A percentile compares a stretch with the other conserved stretches of the same genome.
Evolutionary conservation across 2,329 filamentous ascomycete genomes (phyloP).

Genomic region (Helotiales sp.): DNA sequence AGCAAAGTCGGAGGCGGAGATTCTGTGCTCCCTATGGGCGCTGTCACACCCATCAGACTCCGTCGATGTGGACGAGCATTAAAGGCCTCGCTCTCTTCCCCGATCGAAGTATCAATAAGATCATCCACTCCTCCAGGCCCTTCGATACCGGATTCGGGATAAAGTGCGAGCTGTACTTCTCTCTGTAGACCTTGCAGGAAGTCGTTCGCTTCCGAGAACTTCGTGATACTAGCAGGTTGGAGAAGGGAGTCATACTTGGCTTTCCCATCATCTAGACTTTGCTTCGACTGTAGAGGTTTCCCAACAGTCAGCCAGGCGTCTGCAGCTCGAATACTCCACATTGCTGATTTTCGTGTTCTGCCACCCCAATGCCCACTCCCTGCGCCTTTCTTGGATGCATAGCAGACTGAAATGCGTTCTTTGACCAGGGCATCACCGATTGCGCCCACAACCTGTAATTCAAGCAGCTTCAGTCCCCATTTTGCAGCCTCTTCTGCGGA

Average conservation of each 20-base stretch:
- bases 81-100: conserved; percentile 56
- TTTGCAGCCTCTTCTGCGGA: conserved; percentile 83
- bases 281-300: conserved; percentile 76
- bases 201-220: conserved; percentile 50
- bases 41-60: conserved; percentile 51
- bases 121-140: conserved; percentile 32
- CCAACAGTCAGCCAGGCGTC: conserved; percentile 80
- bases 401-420: conserved; percentile 84
- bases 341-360: conserved; percentile 78
- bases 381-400: conserved; percentile 69
- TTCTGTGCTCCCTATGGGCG: conserved; percentile 43
- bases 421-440: conserved; percentile 81
- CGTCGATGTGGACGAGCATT: conserved; percentile 53
- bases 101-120: conserved; percentile 38
- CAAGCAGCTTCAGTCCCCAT: conserved; percentile 80
- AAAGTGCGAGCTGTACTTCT: conserved; percentile 32
- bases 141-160: conserved; percentile 32
- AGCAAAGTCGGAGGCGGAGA: conserved; percentile 46
- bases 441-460: conserved; percentile 71
- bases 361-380: conserved; percentile 68
- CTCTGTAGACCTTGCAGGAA: conserved; percentile 54
- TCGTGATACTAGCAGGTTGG: conserved; percentile 50
- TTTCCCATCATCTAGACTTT: conserved; percentile 70
- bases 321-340: conserved; percentile 83
- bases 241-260: conserved; percentile 53